Percentiles rank a stretch among this genome's conserved stretches.
Conservation (phyloP, 2,329 filamentous ascomycete genomes). For the Colletotrichum euphorbiae region DNA sequence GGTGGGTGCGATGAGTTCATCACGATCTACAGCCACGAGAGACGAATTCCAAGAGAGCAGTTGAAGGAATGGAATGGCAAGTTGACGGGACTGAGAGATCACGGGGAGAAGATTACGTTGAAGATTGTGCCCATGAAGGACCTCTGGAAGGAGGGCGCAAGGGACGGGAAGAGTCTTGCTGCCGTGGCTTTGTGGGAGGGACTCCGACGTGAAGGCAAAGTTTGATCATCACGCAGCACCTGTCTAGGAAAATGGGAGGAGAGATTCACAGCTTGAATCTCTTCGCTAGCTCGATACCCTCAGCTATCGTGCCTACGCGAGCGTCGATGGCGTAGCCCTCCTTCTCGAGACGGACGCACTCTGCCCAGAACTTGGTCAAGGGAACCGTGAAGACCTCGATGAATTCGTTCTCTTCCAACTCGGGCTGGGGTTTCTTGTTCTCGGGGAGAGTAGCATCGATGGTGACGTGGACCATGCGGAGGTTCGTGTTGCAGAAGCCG, state of each 20-base stretch:
- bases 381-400: constrained; percentile 82
- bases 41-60: constrained; percentile 60
- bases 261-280: constrained; percentile 55
- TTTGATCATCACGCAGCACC: constrained; percentile 44
- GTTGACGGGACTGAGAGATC: constrained; percentile 66
- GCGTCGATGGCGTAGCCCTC: constrained; percentile 85
- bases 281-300: constrained; percentile 81
- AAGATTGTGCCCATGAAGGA: constrained; percentile 68
- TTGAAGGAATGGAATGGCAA: constrained; percentile 67
- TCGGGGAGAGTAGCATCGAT: constrained; percentile 76
- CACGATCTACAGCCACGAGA: constrained; percentile 68
- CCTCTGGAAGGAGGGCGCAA: constrained; percentile 67
- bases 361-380: constrained; percentile 71
- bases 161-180: constrained; percentile 70
- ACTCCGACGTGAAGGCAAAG: constrained; percentile 59
- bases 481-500: constrained; percentile 75
- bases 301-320: constrained; percentile 79
- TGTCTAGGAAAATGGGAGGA: too few relatives aligned
- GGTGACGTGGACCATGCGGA: constrained; percentile 77
- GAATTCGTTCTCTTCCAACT: constrained; percentile 84
- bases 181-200: constrained; percentile 71
- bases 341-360: constrained; percentile 73
- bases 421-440: constrained; percentile 76
- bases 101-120: constrained; percentile 72
- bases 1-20: constrained; percentile 72